Percentiles rank a stretch among this genome's conserved stretches.
Conservation (phyloP, 176 grass and related monocot species). For the Rhynchospora pubera region DNA sequence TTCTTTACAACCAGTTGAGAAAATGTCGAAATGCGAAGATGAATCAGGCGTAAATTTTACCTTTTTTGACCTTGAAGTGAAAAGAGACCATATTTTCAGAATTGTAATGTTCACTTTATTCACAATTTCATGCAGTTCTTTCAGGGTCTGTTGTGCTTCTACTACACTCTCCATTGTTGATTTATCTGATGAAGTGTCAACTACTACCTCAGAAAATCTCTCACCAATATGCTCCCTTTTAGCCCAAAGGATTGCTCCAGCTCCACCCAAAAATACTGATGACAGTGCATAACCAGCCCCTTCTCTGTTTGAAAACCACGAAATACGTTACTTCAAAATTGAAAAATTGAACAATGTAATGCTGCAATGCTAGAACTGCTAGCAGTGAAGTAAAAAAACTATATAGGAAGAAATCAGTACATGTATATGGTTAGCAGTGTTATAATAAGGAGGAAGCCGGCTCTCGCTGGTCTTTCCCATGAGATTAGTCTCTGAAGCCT, state of each 20-base stretch:
- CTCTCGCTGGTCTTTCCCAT: conserved; percentile 48
- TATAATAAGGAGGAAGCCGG: conserved; percentile 22
- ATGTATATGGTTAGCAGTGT: conserved; percentile 61
- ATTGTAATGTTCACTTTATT: conserved; percentile 51
- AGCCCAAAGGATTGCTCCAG: conserved; percentile 52
- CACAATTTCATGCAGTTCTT: conserved; percentile 41
- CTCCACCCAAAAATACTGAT: conserved; percentile 11
- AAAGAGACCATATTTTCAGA: conserved; percentile 50
- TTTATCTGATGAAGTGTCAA: conserved; percentile 62
- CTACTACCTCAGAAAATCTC: conserved; percentile 44
- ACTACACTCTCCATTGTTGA: conserved; percentile 75
- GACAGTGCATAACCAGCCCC: conserved; percentile 46
- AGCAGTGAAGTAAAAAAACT: background rate
- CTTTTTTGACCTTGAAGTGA: conserved; percentile 58
- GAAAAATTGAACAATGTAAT: background rate
- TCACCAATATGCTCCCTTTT: conserved; percentile 27
- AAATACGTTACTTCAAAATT: background rate
- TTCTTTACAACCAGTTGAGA: background rate
- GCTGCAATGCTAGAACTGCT: background rate
- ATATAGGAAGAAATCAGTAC: conserved; percentile 27
- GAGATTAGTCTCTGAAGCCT: conserved; percentile 43
- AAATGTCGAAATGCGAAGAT: background rate
- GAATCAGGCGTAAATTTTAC: background rate
- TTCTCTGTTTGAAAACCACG: conserved; percentile 39
- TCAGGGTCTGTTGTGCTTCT: conserved; percentile 59